Conservation (phyloP, 2,329 filamentous ascomycete species). For the Aspergillus tamarii region DNA sequence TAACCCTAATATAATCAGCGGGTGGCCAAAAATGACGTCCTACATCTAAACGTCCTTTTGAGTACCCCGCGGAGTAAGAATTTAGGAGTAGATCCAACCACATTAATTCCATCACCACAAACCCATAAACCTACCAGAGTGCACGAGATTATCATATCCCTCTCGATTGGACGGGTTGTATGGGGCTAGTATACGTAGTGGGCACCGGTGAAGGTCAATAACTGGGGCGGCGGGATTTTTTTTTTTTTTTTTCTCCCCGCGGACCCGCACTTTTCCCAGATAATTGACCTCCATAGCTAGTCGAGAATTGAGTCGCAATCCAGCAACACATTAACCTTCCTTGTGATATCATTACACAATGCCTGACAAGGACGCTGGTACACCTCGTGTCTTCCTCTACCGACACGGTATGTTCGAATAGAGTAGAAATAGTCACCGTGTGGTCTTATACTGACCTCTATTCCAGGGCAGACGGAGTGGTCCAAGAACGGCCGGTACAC, state of each 20-base stretch:
- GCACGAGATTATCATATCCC: neutral
- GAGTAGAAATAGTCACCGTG: neutral
- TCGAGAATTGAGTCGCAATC: neutral
- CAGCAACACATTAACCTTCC: neutral
- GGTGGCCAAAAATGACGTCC: neutral
- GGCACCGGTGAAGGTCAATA: neutral
- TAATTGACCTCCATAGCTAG: neutral
- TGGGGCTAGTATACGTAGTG: neutral
- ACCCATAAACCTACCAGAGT: neutral
- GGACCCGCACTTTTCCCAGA: neutral
- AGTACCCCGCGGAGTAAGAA: neutral
- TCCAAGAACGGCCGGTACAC: constrained; percentile 53
- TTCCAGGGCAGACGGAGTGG: constrained; percentile 49
- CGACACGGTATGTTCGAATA: constrained; percentile 37
- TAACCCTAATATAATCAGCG: neutral
- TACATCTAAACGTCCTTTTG: neutral
- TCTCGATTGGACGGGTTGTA: neutral
- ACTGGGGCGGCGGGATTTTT: neutral
- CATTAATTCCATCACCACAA: neutral
- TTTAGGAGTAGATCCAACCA: neutral
- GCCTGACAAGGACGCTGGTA: constrained; percentile 42
- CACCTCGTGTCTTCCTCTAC: constrained; percentile 39
- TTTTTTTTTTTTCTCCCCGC: neutral
- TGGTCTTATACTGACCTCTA: neutral
- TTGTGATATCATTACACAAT: constrained; percentile 23